These are phyloP conservation scores for Malania oleifera DNA, from an alignment of 164 flowering plant genomes.

Conservation along the genomic window DNA sequence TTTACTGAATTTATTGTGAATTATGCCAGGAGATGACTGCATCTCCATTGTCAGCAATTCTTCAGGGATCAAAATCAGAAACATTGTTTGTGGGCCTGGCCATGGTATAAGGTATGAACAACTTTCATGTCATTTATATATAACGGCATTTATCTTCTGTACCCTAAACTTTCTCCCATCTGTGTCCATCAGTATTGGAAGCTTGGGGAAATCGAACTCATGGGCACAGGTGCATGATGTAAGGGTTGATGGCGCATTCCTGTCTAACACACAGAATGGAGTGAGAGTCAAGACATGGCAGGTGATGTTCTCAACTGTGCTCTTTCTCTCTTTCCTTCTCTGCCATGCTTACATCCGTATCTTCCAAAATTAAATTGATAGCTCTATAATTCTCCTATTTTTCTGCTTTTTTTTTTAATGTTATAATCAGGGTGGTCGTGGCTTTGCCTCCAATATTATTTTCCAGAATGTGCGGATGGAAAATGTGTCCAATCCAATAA, in stretches of 20 bases:
- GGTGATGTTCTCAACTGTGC: constrained; percentile 28
- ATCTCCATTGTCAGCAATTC: constrained; percentile 80
- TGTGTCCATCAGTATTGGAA: constrained; percentile 61
- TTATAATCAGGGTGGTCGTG: constrained; percentile 74
- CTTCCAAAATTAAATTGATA: background rate
- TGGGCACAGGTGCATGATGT: constrained; percentile 53
- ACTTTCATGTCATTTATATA: background rate
- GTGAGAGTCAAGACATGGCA: constrained; percentile 95
- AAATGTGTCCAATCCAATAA: constrained; percentile 82
- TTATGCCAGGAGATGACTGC: constrained; percentile 86
- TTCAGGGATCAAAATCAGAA: constrained; percentile 47
- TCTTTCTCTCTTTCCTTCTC: background rate
- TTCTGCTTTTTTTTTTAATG: constrained; percentile 5
- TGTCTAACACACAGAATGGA: constrained; percentile 77
- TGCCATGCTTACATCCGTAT: background rate
- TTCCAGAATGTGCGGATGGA: constrained; percentile 68
- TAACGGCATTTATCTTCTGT: background rate
- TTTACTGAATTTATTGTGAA: constrained; percentile 2
- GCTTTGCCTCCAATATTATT: constrained; percentile 44
- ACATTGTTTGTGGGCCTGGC: constrained; percentile 75
- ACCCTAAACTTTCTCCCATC: constrained; percentile 2
- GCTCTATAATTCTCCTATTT: background rate
- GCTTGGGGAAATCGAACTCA: constrained; percentile 64
- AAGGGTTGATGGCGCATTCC: constrained; percentile 46
- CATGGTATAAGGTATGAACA: constrained; percentile 85